Evolutionary conservation across 2,329 filamentous ascomycete species (phyloP).

Genomic region (Fusarium aywerte): DNA sequence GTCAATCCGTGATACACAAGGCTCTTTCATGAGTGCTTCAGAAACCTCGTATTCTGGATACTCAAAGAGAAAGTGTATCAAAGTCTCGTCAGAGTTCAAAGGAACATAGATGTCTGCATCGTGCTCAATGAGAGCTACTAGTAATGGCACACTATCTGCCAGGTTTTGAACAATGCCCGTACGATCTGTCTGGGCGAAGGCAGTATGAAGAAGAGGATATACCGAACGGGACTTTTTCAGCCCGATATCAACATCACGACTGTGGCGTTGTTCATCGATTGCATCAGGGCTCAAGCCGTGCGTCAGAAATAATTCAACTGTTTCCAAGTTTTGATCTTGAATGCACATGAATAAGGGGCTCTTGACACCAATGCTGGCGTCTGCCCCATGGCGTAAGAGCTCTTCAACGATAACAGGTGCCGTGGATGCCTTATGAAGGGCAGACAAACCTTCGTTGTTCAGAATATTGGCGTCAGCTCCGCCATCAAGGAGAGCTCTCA

Average conservation of each 20-base stretch:
- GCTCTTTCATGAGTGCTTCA: conserved; percentile 17
- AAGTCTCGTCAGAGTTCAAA: conserved; percentile 32
- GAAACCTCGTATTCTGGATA: not conserved
- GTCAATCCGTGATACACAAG: conserved; percentile 33
- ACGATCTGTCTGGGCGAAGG: not conserved
- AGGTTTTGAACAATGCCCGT: not conserved
- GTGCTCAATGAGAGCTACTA: conserved; percentile 13
- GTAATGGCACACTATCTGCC: not conserved
- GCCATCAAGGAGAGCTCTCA: conserved; percentile 25
- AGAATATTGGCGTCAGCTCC: conserved; percentile 35
- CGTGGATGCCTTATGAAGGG: conserved; percentile 21
- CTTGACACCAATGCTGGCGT: not conserved
- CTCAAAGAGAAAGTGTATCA: conserved; percentile 35
- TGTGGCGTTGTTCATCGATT: conserved; percentile 3
- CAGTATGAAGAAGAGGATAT: conserved; percentile 24
- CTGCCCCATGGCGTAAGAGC: conserved; percentile 23
- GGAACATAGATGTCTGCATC: conserved; percentile 34
- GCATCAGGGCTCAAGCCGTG: conserved; percentile 19
- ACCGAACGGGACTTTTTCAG: not conserved
- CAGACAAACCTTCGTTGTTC: not conserved
- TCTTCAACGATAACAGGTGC: conserved; percentile 9
- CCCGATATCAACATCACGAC: not conserved
- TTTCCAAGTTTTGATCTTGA: conserved; percentile 1
- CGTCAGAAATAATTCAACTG: conserved; percentile 26
- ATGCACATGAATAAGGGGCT: conserved; percentile 34